Evolutionary conservation across 331 rosid species (phyloP), one percentile per base, ranked within the genome.

Genomic region (Quercus tomentella): DNA sequence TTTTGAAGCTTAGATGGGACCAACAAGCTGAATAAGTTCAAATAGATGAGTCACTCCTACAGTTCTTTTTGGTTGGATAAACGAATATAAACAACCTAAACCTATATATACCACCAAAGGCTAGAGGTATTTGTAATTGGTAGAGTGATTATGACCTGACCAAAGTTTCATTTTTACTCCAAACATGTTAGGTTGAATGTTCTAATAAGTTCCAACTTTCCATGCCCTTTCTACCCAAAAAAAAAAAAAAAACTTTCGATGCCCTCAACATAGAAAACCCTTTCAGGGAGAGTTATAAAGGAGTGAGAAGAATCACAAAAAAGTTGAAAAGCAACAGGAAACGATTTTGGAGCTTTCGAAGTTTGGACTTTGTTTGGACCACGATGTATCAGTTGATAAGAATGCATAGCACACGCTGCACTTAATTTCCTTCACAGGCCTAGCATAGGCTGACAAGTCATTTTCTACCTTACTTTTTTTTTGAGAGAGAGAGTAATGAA

Each of bases 381-480:
- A 76, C 78, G 51, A 17, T 51, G 60, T 43, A 30, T 43, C 21
- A 23, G 18, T 52, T 31, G 35, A 75, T 58, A 60, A 60, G 51
- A 65, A 54, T 61, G 63, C 61, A n/a, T 30, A 73, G 76, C 70
- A 49, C 35, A 7, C 5, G 7, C 45, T 51, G 77, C 77, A 63
- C 57, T 4, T 18, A 75, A 35, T n/a, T 75, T 74, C 16, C 33
- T 30, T 45, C 56, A 26, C 70, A 72, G 80, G 67, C 70, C 88
- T 73, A 72, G 14, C 18, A 11, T 66, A 41, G 65, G n/a, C 21
- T 81, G 86, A 55, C 25, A 67, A 43, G 85, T 84, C 87, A 45
- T 72, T 88, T 79, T 88, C 84, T 52, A 1, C 51, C 65, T 51
- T 71, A 43, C 71, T 26, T 75, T 51, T 56, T 80, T 70, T 67